Conservation (phyloP, 2,329 filamentous ascomycete genomes). For the Arthrobotrys entomopaga region DNA sequence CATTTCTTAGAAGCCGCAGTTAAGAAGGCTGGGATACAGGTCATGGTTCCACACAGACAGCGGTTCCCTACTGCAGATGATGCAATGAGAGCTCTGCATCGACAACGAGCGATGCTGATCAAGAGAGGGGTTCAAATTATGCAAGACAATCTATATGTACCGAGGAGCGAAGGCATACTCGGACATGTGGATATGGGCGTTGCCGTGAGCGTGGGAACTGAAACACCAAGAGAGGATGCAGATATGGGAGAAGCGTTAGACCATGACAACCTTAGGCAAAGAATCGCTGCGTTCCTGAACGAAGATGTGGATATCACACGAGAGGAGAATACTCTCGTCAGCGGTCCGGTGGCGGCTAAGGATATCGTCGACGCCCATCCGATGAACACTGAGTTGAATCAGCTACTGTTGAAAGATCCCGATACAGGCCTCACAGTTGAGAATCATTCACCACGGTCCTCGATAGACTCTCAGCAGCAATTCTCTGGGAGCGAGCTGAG, state of each 20-base stretch:
- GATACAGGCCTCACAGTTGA: slow-evolving; percentile 44
- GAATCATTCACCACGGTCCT: slow-evolving; percentile 52
- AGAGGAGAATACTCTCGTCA: slow-evolving; percentile 38
- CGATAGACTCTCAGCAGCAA: slow-evolving; percentile 57
- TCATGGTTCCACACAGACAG: slow-evolving; percentile 65
- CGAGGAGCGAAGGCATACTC: slow-evolving; percentile 46
- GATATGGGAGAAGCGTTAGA: slow-evolving; percentile 38
- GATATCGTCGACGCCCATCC: slow-evolving; percentile 30
- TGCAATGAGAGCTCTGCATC: slow-evolving; percentile 46
- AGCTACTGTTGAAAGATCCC: slow-evolving; percentile 51
- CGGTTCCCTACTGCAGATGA: slow-evolving; percentile 54
- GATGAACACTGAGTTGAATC: slow-evolving; percentile 49
- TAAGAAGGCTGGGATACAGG: slow-evolving; percentile 82
- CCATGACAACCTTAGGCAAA: slow-evolving; percentile 41
- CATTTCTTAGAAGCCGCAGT: slow-evolving; percentile 93
- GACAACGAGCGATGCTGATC: slow-evolving; percentile 44
- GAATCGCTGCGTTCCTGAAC: slow-evolving; percentile 54
- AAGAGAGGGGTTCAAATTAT: slow-evolving; percentile 53
- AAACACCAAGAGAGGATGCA: slow-evolving; percentile 46
- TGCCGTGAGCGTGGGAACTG: slow-evolving; percentile 42
- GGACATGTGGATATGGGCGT: slow-evolving; percentile 53
- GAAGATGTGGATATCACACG: slow-evolving; percentile 45
- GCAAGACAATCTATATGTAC: slow-evolving; percentile 53
- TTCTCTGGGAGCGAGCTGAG: slow-evolving; percentile 56
- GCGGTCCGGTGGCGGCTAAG: slow-evolving; percentile 36